phyloP scores from a whole-genome alignment of 495 filamentous ascomycete genomes.

The Xylona heveae region DNA sequence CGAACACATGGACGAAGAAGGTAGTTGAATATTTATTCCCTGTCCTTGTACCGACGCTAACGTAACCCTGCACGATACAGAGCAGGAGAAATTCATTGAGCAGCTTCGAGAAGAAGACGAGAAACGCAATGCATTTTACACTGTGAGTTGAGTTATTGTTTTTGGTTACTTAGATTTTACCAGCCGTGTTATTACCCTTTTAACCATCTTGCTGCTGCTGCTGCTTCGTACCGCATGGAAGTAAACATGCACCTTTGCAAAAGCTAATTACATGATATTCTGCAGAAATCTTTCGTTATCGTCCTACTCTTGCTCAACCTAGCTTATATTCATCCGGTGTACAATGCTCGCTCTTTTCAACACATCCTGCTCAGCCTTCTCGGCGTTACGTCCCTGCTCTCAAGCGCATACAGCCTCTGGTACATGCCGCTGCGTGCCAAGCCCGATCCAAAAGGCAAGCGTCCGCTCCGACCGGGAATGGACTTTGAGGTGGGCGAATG shows the following conservation, averaged over 20 bases:
- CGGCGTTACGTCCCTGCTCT: constrained; percentile 32
- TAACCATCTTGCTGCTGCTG: no score
- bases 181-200: constrained; percentile 1
- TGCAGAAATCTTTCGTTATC: constrained; percentile 29
- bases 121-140: constrained; percentile 34
- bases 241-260: no score
- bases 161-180: constrained; percentile 1
- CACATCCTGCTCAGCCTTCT: constrained; percentile 27
- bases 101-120: constrained; percentile 33
- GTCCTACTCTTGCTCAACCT: constrained; percentile 29
- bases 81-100: constrained; percentile 51
- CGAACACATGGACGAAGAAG: constrained; percentile 42
- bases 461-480: constrained; percentile 14
- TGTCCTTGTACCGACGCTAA: constrained; percentile 1
- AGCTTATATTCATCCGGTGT: constrained; percentile 29
- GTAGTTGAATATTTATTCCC: constrained; percentile 12
- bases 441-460: constrained; percentile 2
- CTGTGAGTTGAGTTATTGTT: constrained; percentile 14
- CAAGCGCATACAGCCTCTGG: constrained; percentile 30
- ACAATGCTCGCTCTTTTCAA: constrained; percentile 24
- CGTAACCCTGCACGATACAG: constrained; percentile 14
- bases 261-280: constrained; percentile 4
- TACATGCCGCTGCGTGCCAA: constrained; percentile 15
- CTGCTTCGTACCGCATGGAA: no score
- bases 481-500: constrained; percentile 6